Percentiles rank a stretch among this genome's conserved stretches.
Conservation (phyloP, 371 early-diverging fungal genomes). For the Apophysomyces variabilis region DNA sequence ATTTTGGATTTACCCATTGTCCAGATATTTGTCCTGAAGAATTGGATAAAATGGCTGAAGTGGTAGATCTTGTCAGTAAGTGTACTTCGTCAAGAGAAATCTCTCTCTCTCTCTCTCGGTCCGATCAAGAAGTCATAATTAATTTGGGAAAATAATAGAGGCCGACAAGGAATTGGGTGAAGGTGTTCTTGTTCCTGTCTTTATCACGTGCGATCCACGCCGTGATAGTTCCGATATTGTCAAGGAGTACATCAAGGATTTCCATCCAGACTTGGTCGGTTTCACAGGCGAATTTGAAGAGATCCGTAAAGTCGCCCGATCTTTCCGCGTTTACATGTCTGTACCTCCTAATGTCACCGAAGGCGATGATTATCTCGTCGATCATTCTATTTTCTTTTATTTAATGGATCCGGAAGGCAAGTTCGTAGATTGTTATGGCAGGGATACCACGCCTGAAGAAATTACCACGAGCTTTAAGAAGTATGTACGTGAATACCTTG, state of each 20-base stretch:
- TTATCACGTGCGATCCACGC: slow-evolving; percentile 96
- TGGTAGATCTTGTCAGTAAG: slow-evolving; percentile 80
- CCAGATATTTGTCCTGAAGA: slow-evolving; percentile 99
- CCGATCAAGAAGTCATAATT: not conserved
- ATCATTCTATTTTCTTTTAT: slow-evolving; percentile 98
- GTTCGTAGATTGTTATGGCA: slow-evolving; percentile 91
- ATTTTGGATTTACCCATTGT: slow-evolving; percentile 98
- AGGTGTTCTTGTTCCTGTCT: slow-evolving; percentile 82
- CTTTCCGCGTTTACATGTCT: slow-evolving; percentile 92
- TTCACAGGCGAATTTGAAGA: slow-evolving; percentile 89
- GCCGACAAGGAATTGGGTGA: slow-evolving; percentile 61
- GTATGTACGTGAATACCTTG: slow-evolving; percentile 55
- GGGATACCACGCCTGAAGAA: slow-evolving; percentile 68
- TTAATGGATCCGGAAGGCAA: slow-evolving; percentile 92
- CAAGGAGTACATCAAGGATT: slow-evolving; percentile 88
- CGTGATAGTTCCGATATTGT: slow-evolving; percentile 89
- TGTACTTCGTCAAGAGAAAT: not conserved
- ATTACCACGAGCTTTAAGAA: slow-evolving; percentile 65
- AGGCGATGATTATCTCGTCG: slow-evolving; percentile 94
- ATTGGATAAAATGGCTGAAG: slow-evolving; percentile 94
- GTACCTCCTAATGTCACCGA: slow-evolving; percentile 86
- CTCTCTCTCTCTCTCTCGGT: not conserved
- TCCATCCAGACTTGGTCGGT: slow-evolving; percentile 92
- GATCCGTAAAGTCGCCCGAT: slow-evolving; percentile 83
- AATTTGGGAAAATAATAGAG: slow-evolving; percentile 19